phyloP scores from a whole-genome alignment of 768 basidiomycete genomes.

The Cubamyces lactineus region DNA sequence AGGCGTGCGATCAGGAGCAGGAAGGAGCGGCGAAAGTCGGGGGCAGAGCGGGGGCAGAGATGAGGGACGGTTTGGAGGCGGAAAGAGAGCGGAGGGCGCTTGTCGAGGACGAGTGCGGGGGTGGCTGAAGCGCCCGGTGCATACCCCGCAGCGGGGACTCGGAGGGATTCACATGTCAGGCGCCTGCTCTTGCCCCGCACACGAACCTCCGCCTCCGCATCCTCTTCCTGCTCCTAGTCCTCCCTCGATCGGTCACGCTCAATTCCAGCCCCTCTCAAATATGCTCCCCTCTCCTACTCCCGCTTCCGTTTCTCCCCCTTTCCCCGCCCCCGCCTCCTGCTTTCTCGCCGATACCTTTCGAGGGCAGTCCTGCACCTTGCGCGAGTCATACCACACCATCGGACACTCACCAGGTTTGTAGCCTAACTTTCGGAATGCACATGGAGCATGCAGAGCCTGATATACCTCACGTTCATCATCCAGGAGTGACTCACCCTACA shows the following conservation, averaged over 20 bases:
- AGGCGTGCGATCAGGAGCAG: not conserved
- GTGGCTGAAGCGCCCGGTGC: not conserved
- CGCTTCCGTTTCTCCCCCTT: not conserved
- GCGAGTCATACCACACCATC: not conserved
- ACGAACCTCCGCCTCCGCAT: not conserved
- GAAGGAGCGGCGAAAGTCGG: conserved; percentile 5
- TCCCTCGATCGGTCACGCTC: conserved; percentile 1
- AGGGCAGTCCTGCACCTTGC: not conserved
- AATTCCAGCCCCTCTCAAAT: conserved; percentile 10
- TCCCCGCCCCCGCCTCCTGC: not conserved
- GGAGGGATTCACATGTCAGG: conserved; percentile 14
- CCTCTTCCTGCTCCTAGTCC: not conserved
- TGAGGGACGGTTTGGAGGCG: conserved; percentile 6
- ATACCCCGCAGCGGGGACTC: conserved; percentile 3
- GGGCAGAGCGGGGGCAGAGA: conserved; percentile 13
- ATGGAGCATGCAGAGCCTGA: no score
- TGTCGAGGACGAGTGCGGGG: not conserved
- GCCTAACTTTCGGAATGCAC: no score
- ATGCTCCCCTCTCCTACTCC: not conserved
- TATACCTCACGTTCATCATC: no score
- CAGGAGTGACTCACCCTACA: no score
- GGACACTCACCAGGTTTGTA: not conserved
- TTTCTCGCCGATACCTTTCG: not conserved
- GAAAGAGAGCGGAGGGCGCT: conserved; percentile 16
- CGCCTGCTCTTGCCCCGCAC: not conserved